Evolutionary conservation across 805 yeast species (phyloP), one percentile per base, ranked within the genome.

Genomic region (Cyberlindnera suaveolens): DNA sequence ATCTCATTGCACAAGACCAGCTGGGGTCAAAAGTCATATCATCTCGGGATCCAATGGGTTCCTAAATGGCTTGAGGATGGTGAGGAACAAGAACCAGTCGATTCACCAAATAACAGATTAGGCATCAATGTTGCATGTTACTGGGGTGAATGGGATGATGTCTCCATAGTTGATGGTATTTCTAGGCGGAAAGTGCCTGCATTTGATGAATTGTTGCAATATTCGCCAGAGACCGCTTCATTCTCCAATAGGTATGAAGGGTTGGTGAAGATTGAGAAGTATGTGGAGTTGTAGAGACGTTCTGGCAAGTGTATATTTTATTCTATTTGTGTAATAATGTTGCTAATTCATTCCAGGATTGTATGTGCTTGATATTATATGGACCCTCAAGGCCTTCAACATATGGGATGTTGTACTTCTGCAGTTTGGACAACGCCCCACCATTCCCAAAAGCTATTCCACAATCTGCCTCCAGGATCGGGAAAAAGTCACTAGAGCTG

Each of bases 91-190:
- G 60, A 48, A 26, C 62, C 62, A 10, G 42, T 45, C 4, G 65
- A 66, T 40, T 51, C 61, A 0, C 54, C 53, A 32, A 43, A 48
- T 6, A 59, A 66, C 53, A 58, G 65, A 44, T 61, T 87, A 39
- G 82, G 80, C 8, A 71, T 88, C 1, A 61, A 66, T 7, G 71
- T 88, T 8, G 68, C 75, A 19, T 89, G 96, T 58, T 78, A 67
- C 54, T 89, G 91, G 90, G 85, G 87, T 8, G 95, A 88, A 50
- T 77, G 78, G 58, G 79, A 78, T 31, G 60, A 63, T 11, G 74
- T 59, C 39, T 57, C 62, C 19, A 56, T 65, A 7, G 60, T 63
- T 17, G 71, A 66, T 39, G 77, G 72, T 1, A 58, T 51, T 13
- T 37, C 62, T 39, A 50, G 51, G 26, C 62, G 75, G 29, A 72